Evolutionary conservation across 1,284 basidiomycete species (phyloP).

Genomic region (Mycena sp.): DNA sequence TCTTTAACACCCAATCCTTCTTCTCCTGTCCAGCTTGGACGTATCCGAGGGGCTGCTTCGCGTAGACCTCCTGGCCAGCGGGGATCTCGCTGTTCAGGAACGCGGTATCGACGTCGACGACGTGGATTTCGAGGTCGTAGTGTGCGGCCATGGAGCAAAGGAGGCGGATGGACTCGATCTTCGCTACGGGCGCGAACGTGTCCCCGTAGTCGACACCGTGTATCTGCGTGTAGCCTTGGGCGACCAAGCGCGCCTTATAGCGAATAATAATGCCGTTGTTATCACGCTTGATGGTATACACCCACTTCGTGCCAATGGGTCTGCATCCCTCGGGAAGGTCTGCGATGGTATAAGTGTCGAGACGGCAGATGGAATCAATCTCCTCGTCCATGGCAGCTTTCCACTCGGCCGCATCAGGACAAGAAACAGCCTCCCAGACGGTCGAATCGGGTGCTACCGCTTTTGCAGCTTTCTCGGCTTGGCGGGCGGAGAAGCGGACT

Average conservation of each 20-base stretch:
- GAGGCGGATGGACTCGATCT: conserved; percentile 44
- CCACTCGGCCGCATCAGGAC: conserved; percentile 41
- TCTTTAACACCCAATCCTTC: conserved; percentile 12
- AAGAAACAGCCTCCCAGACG: conserved; percentile 2
- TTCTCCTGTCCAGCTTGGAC: neutral
- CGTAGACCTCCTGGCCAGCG: no score
- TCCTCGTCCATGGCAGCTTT: conserved; percentile 42
- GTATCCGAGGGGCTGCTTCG: neutral
- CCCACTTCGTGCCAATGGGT: conserved; percentile 24
- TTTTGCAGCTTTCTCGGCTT: neutral
- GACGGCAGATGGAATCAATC: conserved; percentile 33
- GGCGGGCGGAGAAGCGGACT: neutral
- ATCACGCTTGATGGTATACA: conserved; percentile 15
- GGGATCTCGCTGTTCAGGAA: conserved; percentile 17
- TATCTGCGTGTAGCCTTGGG: conserved; percentile 28
- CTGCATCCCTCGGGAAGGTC: conserved; percentile 34
- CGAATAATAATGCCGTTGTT: conserved; percentile 8
- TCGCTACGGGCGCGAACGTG: conserved; percentile 50
- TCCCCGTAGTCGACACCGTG: conserved; percentile 34
- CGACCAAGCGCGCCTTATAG: conserved; percentile 30
- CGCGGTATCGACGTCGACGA: conserved; percentile 21
- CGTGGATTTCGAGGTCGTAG: conserved; percentile 42
- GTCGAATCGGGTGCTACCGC: neutral
- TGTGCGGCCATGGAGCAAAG: conserved; percentile 43
- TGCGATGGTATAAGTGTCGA: conserved; percentile 34